These are phyloP conservation scores for Boletus pseudopeckii DNA, from an alignment of 768 basidiomycete species.

Conservation along the genomic window DNA sequence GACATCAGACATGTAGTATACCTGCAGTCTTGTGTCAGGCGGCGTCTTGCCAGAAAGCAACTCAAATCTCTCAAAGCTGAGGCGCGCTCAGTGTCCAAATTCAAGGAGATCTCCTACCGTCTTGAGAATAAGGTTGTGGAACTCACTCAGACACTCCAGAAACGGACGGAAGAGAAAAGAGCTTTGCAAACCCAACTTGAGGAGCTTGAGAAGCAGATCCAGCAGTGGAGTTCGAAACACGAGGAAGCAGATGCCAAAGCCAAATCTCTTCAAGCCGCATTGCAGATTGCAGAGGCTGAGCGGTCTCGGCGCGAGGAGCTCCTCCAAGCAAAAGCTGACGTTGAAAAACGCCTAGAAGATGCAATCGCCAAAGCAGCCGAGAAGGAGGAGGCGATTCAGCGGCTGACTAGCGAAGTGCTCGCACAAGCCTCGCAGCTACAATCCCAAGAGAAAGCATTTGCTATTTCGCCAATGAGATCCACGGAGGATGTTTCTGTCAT, in stretches of 20 bases:
- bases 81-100: slow-evolving; percentile 95
- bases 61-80: slow-evolving; percentile 82
- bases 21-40: slow-evolving; percentile 89
- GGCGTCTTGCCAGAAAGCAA: slow-evolving; percentile 81
- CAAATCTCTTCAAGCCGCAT: slow-evolving; percentile 66
- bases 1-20: slow-evolving; percentile 76
- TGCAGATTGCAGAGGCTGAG: slow-evolving; percentile 71
- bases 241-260: slow-evolving; percentile 79
- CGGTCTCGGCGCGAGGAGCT: slow-evolving; percentile 70
- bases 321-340: slow-evolving; percentile 67
- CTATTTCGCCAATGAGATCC: slow-evolving; percentile 58
- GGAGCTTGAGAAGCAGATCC: slow-evolving; percentile 81
- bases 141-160: slow-evolving; percentile 90
- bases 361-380: slow-evolving; percentile 67
- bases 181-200: slow-evolving; percentile 71
- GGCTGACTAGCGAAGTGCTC: slow-evolving; percentile 73
- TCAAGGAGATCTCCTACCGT: slow-evolving; percentile 97
- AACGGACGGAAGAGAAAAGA: slow-evolving; percentile 87
- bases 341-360: slow-evolving; percentile 80
- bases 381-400: slow-evolving; percentile 81
- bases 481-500: slow-evolving; percentile 87
- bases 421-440: slow-evolving; percentile 76
- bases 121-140: slow-evolving; percentile 99
- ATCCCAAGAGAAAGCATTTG: slow-evolving; percentile 66
- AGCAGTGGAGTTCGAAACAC: slow-evolving; percentile 80